A percentile compares a stretch with the other conserved stretches of the same genome.
These are phyloP conservation scores for Phialophora verrucosa DNA, from an alignment of 2,329 filamentous ascomycete species.

Conservation along the genomic window DNA sequence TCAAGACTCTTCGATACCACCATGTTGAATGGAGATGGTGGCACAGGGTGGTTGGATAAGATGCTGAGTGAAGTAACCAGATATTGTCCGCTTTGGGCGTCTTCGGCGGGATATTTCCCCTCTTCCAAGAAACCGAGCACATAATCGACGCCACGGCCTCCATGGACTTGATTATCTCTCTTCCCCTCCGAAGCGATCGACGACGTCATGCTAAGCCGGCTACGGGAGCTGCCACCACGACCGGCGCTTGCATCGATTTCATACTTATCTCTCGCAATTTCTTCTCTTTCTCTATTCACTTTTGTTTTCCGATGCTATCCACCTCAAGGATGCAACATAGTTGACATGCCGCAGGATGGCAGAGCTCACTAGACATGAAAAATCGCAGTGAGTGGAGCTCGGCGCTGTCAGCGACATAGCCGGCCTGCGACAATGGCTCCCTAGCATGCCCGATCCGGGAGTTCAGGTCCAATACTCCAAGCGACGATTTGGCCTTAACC, in stretches of 20 bases:
- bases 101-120: not conserved
- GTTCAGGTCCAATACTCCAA: too few species aligned
- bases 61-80: not conserved
- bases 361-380: too few species aligned
- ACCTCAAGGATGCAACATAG: not conserved
- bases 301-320: not conserved
- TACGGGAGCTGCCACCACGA: too few species aligned
- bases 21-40: not conserved
- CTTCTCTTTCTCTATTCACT: not conserved
- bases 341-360: too few species aligned
- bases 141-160: not conserved
- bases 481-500: too few species aligned
- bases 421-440: too few species aligned
- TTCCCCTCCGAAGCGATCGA: not conserved
- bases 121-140: not conserved
- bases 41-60: not conserved
- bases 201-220: not conserved
- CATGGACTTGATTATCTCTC: too few species aligned
- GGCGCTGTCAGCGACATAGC: too few species aligned
- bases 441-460: too few species aligned
- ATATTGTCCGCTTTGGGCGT: not conserved
- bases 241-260: not conserved
- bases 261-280: not conserved
- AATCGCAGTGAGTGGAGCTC: too few species aligned
- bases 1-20: not conserved